These are phyloP conservation scores for Lecanicillium sp. DNA, from an alignment of 2,329 filamentous ascomycete species.

Conservation along the genomic window DNA sequence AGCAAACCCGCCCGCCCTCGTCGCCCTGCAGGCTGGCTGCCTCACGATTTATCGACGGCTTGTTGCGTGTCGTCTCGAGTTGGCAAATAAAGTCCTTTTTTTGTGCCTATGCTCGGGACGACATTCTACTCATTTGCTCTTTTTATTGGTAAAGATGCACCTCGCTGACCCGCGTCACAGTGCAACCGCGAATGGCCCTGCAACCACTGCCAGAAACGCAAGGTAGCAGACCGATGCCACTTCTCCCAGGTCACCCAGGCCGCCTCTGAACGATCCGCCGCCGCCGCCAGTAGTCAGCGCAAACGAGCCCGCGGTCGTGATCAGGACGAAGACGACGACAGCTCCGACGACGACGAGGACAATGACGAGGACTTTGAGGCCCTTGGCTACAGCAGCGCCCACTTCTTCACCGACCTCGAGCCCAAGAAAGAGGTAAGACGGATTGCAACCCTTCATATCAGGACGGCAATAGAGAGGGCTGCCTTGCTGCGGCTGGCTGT, in stretches of 20 bases:
- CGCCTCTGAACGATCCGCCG: constrained; percentile 15
- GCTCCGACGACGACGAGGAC: constrained; percentile 14
- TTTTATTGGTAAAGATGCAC: too few relatives aligned
- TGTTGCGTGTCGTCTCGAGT: too few relatives aligned
- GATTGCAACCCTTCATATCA: too few relatives aligned
- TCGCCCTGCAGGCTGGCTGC: too few relatives aligned
- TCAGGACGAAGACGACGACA: constrained; percentile 14
- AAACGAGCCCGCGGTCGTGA: constrained; percentile 10
- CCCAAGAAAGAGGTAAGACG: constrained; percentile 17
- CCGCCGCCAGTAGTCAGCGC: neutral
- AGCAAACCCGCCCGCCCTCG: too few relatives aligned
- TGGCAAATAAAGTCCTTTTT: too few relatives aligned
- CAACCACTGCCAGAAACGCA: constrained; percentile 31
- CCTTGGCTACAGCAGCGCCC: constrained; percentile 26
- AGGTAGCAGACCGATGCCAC: constrained; percentile 27
- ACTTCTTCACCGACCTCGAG: constrained; percentile 22
- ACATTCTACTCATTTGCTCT: too few relatives aligned
- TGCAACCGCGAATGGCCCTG: constrained; percentile 33
- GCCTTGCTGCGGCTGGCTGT: too few relatives aligned
- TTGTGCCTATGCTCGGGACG: too few relatives aligned
- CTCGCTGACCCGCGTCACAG: too few relatives aligned
- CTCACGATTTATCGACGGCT: too few relatives aligned
- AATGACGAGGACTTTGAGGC: constrained; percentile 22
- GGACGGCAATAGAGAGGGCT: too few relatives aligned
- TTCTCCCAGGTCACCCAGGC: constrained; percentile 18